A percentile compares a stretch with the other conserved stretches of the same genome.
Evolutionary conservation across 805 yeast species (phyloP).

Genomic region (Candida alai): DNA sequence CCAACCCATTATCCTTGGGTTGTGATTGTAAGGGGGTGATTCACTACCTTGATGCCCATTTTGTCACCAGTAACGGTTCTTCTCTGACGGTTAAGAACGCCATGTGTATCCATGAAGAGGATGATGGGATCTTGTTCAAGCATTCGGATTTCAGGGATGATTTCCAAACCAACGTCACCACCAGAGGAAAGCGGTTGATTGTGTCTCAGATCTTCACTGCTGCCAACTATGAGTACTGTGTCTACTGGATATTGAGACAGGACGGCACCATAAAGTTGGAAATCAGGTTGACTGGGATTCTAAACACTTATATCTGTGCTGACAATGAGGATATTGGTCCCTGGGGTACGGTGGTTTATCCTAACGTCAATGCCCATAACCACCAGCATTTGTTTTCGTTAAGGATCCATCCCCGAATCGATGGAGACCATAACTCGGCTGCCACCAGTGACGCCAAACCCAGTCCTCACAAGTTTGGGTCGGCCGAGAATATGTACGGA

Average conservation of each 20-base stretch:
- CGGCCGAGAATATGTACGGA: conserved; percentile 71
- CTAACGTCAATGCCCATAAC: conserved; percentile 78
- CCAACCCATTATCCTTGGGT: conserved; percentile 73
- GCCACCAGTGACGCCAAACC: conserved; percentile 62
- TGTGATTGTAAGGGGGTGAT: conserved; percentile 87
- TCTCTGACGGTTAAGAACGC: conserved; percentile 73
- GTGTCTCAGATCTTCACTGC: conserved; percentile 83
- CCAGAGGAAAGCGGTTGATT: conserved; percentile 71
- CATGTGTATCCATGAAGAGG: conserved; percentile 82
- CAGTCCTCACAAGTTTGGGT: conserved; percentile 58
- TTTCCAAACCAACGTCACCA: conserved; percentile 68
- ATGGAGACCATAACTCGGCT: conserved; percentile 75
- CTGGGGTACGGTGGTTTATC: conserved; percentile 80
- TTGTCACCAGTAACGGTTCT: conserved; percentile 63
- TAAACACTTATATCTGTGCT: conserved; percentile 65
- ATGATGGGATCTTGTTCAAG: conserved; percentile 74
- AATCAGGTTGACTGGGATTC: conserved; percentile 75
- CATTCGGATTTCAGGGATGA: conserved; percentile 83
- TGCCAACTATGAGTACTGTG: conserved; percentile 81
- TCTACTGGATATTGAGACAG: conserved; percentile 79
- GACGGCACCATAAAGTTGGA: conserved; percentile 82
- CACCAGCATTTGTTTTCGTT: conserved; percentile 81
- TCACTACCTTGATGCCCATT: conserved; percentile 78
- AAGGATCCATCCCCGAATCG: conserved; percentile 76
- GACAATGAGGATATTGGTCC: conserved; percentile 67